Evolutionary conservation across 345 rosid genomes (phyloP).

Genomic region (Camelina laxa): DNA sequence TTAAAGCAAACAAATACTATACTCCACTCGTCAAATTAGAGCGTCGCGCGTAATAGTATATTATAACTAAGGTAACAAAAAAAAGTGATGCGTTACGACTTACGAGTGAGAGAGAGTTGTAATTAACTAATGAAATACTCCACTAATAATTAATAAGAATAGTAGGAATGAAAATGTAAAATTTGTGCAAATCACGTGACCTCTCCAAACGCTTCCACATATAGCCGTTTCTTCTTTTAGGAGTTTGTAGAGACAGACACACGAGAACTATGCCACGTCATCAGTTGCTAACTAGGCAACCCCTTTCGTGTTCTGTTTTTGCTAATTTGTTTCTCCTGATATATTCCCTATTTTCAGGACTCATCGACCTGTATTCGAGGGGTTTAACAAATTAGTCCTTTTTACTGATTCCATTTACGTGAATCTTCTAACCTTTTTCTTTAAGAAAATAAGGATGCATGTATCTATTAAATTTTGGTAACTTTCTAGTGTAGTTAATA

Average conservation of each 20-base stretch:
- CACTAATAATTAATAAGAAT: no score
- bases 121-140: not conserved
- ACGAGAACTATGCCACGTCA: slow-evolving; percentile 35
- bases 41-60: slow-evolving; percentile 37
- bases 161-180: slow-evolving; percentile 8
- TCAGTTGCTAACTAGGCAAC: slow-evolving; percentile 33
- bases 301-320: slow-evolving; percentile 34
- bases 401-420: not conserved
- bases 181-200: slow-evolving; percentile 41
- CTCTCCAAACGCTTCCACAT: slow-evolving; percentile 21
- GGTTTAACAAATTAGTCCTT: not conserved
- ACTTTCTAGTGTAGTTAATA: slow-evolving; percentile 20
- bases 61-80: slow-evolving; percentile 2
- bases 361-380: not conserved
- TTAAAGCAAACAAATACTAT: not conserved
- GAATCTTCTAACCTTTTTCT: not conserved
- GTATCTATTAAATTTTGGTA: slow-evolving; percentile 5
- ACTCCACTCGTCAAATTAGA: slow-evolving; percentile 25
- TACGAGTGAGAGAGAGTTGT: slow-evolving; percentile 33
- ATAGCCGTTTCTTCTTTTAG: slow-evolving; percentile 32
- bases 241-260: slow-evolving; percentile 35
- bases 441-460: not conserved
- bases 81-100: slow-evolving; percentile 23
- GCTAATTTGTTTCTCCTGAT: slow-evolving; percentile 18
- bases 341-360: slow-evolving; percentile 32